Conservation (phyloP, 2,329 filamentous ascomycete genomes). For the Cucurbitaria berberidis region DNA sequence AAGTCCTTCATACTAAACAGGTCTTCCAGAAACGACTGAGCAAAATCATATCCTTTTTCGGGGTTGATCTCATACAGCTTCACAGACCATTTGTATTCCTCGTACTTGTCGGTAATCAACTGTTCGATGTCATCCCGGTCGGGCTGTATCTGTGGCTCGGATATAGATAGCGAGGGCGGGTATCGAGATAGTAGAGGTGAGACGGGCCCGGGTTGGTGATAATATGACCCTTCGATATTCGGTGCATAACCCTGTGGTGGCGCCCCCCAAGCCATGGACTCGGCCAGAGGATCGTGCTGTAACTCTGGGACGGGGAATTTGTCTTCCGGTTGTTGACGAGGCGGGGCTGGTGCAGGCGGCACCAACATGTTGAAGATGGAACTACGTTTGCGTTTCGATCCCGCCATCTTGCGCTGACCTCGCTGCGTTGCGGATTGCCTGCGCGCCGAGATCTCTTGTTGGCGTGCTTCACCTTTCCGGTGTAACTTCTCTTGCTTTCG, state of each 20-base stretch:
- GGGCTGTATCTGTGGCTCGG: neutral
- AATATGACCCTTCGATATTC: neutral
- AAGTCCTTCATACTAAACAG: slow-evolving; percentile 10
- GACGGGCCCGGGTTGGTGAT: neutral
- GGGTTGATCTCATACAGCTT: slow-evolving; percentile 25
- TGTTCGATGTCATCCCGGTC: slow-evolving; percentile 13
- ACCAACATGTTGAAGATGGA: neutral
- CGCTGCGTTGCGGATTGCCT: neutral
- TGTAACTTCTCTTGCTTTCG: slow-evolving; percentile 9
- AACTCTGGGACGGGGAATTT: too few relatives aligned
- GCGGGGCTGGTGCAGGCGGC: neutral
- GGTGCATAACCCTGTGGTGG: neutral
- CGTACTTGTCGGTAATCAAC: slow-evolving; percentile 24
- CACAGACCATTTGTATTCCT: slow-evolving; percentile 32
- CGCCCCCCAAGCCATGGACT: neutral
- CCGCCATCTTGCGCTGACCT: neutral
- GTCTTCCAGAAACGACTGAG: slow-evolving; percentile 15
- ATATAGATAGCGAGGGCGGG: neutral
- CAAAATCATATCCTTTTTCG: slow-evolving; percentile 11
- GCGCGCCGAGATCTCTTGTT: neutral
- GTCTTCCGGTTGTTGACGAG: too few relatives aligned
- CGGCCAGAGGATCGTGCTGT: too few relatives aligned
- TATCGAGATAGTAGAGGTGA: neutral
- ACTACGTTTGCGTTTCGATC: neutral
- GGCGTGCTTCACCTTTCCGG: slow-evolving; percentile 1